A percentile compares a stretch with the other conserved stretches of the same genome.
phyloP scores from a whole-genome alignment of 2,329 filamentous ascomycete genomes.

The Xylariaceae sp. region DNA sequence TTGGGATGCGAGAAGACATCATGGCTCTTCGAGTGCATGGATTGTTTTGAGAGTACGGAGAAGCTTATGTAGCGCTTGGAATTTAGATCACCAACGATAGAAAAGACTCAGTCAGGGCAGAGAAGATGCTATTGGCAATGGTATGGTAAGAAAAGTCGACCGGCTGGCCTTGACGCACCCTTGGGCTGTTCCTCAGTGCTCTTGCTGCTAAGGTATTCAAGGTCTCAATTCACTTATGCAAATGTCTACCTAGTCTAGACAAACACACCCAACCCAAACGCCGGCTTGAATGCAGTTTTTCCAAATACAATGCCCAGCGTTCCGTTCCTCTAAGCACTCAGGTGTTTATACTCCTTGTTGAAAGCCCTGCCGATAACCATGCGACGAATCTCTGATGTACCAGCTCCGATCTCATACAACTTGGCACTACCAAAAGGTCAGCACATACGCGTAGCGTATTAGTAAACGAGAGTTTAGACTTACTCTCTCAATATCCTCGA shows the following conservation, averaged over 20 bases:
- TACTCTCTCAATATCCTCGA: constrained; percentile 75
- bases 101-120: too few species aligned
- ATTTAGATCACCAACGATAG: too few species aligned
- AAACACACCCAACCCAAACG: constrained; percentile 13
- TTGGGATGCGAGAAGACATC: too few species aligned
- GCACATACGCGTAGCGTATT: constrained; percentile 2
- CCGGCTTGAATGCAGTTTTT: constrained; percentile 19
- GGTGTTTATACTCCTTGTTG: constrained; percentile 72
- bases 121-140: too few species aligned
- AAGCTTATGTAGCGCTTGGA: too few species aligned
- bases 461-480: constrained; percentile 29
- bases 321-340: constrained; percentile 20
- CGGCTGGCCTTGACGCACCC: too few species aligned
- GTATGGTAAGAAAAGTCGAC: too few species aligned
- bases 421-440: constrained; percentile 53
- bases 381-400: constrained; percentile 87
- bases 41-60: too few species aligned
- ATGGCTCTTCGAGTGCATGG: too few species aligned
- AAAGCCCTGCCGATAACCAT: constrained; percentile 94
- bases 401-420: constrained; percentile 95
- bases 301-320: constrained; percentile 1
- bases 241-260: constrained; percentile 1
- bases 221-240: constrained; percentile 3
- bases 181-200: too few species aligned
- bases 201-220: too few species aligned